Evolutionary conservation across 2,329 filamentous ascomycete genomes (phyloP).

Genomic region (Fusarium chuoi): DNA sequence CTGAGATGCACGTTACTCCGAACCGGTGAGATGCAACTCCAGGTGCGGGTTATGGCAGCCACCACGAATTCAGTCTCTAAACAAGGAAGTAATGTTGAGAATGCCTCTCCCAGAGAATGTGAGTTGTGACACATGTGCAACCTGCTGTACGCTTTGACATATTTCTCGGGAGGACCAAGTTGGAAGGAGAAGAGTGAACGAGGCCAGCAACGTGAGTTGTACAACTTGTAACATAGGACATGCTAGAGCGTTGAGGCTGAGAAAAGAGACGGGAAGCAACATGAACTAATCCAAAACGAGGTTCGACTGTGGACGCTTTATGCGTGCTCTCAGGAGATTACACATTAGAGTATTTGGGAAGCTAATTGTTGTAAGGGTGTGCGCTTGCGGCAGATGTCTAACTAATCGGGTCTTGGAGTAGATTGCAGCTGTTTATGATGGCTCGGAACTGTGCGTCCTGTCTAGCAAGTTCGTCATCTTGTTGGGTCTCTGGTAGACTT

Average conservation of each 20-base stretch:
- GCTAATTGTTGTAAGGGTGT: conserved; percentile 6
- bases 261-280: conserved; percentile 21
- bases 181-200: conserved; percentile 1
- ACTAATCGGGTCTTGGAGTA: conserved; percentile 35
- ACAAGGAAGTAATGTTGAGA: conserved; percentile 3
- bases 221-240: conserved; percentile 18
- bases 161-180: neutral
- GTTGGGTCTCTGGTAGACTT: conserved; percentile 37
- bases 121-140: conserved; percentile 17
- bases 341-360: conserved; percentile 2
- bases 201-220: conserved; percentile 26
- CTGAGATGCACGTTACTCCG: conserved; percentile 22
- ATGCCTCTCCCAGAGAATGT: conserved; percentile 7
- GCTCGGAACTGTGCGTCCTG: conserved; percentile 59
- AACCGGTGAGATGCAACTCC: conserved; percentile 26
- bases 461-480: conserved; percentile 41
- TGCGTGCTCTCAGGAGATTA: conserved; percentile 26
- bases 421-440: conserved; percentile 57
- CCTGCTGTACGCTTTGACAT: conserved; percentile 23
- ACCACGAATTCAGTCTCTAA: conserved; percentile 1
- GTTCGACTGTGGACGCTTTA: neutral
- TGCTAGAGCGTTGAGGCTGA: conserved; percentile 36
- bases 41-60: conserved; percentile 12
- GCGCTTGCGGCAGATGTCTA: conserved; percentile 14
- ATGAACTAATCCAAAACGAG: conserved; percentile 25